Conservation (phyloP, 1,284 basidiomycete genomes). For the Cutaneotrichosporon sp. region DNA sequence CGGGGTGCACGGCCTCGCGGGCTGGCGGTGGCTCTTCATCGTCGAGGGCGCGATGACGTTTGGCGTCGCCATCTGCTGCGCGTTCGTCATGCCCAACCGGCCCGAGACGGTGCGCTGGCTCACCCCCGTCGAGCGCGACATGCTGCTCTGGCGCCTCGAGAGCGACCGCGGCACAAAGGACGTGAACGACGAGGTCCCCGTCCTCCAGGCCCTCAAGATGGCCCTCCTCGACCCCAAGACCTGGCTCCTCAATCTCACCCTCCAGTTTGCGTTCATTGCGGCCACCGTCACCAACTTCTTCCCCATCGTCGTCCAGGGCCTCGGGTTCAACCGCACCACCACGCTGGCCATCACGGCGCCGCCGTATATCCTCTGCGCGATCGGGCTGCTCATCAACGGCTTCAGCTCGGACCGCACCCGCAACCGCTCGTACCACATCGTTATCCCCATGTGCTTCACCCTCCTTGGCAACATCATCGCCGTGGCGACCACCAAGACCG, state of each 20-base stretch:
- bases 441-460: slow-evolving; percentile 27
- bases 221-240: slow-evolving; percentile 35
- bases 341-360: slow-evolving; percentile 52
- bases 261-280: slow-evolving; percentile 9
- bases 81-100: slow-evolving; percentile 41
- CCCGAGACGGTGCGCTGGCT: slow-evolving; percentile 39
- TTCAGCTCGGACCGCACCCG: slow-evolving; percentile 45
- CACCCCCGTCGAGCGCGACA: slow-evolving; percentile 36
- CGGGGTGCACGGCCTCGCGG: slow-evolving; percentile 37
- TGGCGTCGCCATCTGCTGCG: slow-evolving; percentile 35
- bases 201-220: slow-evolving; percentile 32
- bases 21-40: slow-evolving; percentile 41
- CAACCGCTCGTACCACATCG: slow-evolving; percentile 30
- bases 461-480: slow-evolving; percentile 37
- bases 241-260: slow-evolving; percentile 16
- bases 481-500: slow-evolving; percentile 36
- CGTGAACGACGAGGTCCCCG: slow-evolving; percentile 32
- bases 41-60: slow-evolving; percentile 30
- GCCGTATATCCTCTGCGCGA: slow-evolving; percentile 40
- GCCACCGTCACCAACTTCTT: slow-evolving; percentile 39
- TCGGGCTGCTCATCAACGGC: slow-evolving; percentile 39
- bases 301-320: slow-evolving; percentile 39
- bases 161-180: slow-evolving; percentile 41
- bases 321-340: slow-evolving; percentile 45
- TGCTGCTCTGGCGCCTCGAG: slow-evolving; percentile 41